Conservation (phyloP, 1,284 basidiomycete genomes). For the Taiwanofungus camphoratus region DNA sequence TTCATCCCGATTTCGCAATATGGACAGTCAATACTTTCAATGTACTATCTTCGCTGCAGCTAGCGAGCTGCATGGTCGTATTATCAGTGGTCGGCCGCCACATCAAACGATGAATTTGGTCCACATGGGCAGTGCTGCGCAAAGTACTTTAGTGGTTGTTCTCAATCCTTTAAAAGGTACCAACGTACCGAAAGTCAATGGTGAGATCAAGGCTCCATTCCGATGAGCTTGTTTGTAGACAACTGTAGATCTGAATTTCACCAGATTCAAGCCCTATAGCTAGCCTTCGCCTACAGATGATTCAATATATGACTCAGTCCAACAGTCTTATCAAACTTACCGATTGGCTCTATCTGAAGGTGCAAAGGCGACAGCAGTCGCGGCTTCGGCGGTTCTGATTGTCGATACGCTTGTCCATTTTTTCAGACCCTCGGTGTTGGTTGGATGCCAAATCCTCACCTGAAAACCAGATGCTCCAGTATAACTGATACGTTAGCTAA, state of each 20-base stretch:
- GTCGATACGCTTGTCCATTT: slow-evolving; percentile 51
- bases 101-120: slow-evolving; percentile 62
- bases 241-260: slow-evolving; percentile 52
- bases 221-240: slow-evolving; percentile 23
- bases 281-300: slow-evolving; percentile 43
- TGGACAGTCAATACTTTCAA: slow-evolving; percentile 63
- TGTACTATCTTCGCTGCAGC: slow-evolving; percentile 77
- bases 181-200: slow-evolving; percentile 46
- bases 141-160: neutral
- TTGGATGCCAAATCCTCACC: slow-evolving; percentile 68
- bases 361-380: slow-evolving; percentile 67
- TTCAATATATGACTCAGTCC: neutral
- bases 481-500: neutral
- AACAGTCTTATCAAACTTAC: slow-evolving; percentile 27
- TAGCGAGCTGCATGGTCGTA: slow-evolving; percentile 35
- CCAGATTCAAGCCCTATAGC: slow-evolving; percentile 74
- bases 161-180: neutral
- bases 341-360: slow-evolving; percentile 31
- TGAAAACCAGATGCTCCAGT: slow-evolving; percentile 22
- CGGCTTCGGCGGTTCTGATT: slow-evolving; percentile 57
- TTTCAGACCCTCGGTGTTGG: slow-evolving; percentile 23
- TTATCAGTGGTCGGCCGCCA: slow-evolving; percentile 46
- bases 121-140: slow-evolving; percentile 55
- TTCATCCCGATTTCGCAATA: slow-evolving; percentile 30
- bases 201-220: slow-evolving; percentile 46